phyloP scores from a whole-genome alignment of 2,329 filamentous ascomycete species.

The Truncatella angustata region DNA sequence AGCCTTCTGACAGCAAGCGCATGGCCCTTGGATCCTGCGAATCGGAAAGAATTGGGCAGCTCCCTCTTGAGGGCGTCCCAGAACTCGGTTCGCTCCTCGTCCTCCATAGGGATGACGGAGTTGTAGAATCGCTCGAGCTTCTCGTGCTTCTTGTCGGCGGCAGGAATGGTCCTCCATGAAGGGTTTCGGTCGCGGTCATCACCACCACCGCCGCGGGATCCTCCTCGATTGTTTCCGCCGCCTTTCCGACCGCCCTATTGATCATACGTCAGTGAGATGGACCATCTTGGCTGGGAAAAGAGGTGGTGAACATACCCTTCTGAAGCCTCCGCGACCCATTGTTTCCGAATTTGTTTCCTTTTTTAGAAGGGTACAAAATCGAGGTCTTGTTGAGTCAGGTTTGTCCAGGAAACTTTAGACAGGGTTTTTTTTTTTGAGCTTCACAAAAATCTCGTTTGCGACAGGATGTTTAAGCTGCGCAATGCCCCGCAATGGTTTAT shows the following conservation, averaged over 20 bases:
- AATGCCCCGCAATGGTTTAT: too few species aligned
- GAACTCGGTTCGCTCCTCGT: conserved; percentile 76
- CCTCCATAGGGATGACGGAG: conserved; percentile 68
- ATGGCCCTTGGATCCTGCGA: conserved; percentile 93
- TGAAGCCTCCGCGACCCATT: not conserved
- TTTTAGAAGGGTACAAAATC: not conserved
- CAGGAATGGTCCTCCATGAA: conserved; percentile 47
- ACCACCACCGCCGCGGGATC: conserved; percentile 32
- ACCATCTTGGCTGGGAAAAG: too few species aligned
- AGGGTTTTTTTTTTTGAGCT: not conserved
- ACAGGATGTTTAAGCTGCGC: too few species aligned
- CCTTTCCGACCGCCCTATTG: conserved; percentile 30
- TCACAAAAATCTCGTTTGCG: too few species aligned
- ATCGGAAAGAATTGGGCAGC: conserved; percentile 95
- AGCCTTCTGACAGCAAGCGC: conserved; percentile 89
- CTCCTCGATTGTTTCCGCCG: conserved; percentile 21
- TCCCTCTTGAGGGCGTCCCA: conserved; percentile 83
- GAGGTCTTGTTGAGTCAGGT: not conserved
- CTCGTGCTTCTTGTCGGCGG: conserved; percentile 76
- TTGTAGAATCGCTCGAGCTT: conserved; percentile 88
- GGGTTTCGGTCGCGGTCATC: conserved; percentile 40
- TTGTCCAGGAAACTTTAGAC: not conserved
- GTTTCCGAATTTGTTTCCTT: not conserved
- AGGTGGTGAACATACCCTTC: not conserved
- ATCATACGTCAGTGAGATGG: not conserved